Conservation (phyloP, 139 green algal species). For the Chlorella sp. region DNA sequence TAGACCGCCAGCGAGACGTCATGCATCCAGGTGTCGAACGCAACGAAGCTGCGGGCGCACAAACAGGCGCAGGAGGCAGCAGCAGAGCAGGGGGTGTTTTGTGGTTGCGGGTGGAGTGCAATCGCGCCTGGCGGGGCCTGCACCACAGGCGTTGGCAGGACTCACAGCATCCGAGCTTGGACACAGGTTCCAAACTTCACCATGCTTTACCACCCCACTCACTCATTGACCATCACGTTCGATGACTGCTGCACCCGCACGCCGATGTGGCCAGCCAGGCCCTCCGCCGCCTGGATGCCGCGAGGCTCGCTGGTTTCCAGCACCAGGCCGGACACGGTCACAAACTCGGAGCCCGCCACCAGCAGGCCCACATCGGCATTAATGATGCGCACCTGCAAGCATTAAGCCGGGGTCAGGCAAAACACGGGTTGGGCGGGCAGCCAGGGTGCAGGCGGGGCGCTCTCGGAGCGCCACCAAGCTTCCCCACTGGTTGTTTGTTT, state of each 20-base stretch:
- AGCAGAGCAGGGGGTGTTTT: too few species aligned
- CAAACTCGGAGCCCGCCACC: constrained; percentile 21
- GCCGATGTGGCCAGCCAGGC: background rate
- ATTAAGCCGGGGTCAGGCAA: background rate
- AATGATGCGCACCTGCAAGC: background rate
- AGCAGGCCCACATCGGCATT: constrained; percentile 20
- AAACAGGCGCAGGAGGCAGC: background rate
- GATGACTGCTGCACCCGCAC: background rate
- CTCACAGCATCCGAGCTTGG: too few species aligned
- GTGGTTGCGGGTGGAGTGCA: too few species aligned
- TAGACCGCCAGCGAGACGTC: constrained; percentile 27
- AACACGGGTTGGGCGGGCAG: too few species aligned
- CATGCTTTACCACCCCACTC: too few species aligned
- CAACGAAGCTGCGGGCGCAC: background rate
- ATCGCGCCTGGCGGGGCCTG: too few species aligned
- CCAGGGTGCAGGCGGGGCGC: too few species aligned
- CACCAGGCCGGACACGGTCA: constrained; percentile 15
- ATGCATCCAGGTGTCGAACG: constrained; percentile 10
- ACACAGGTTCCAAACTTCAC: too few species aligned
- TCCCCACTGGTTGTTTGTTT: too few species aligned
- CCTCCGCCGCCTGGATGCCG: background rate
- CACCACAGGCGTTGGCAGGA: too few species aligned
- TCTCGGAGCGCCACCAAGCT: too few species aligned
- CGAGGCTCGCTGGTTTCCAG: background rate
- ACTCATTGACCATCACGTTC: background rate